Conservation (phyloP, 2,329 filamentous ascomycete species). For the Colletotrichum musicola region DNA sequence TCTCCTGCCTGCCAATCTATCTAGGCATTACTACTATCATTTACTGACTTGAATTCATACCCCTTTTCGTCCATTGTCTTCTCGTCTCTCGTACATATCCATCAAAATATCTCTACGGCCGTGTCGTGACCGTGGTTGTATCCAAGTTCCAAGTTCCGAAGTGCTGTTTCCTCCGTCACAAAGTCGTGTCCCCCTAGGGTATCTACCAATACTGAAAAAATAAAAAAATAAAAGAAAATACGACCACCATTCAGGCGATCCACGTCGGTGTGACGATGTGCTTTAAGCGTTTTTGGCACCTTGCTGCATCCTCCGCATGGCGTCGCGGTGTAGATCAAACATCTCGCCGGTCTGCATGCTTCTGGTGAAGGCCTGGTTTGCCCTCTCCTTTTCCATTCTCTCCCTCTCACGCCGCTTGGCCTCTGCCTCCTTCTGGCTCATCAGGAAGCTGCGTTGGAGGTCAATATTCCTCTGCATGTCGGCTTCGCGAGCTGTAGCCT, state of each 20-base stretch:
- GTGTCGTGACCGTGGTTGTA: constrained; percentile 5
- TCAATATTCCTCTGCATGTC: constrained; percentile 64
- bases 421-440: constrained; percentile 73
- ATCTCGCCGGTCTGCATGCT: constrained; percentile 82
- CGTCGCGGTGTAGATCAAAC: constrained; percentile 81
- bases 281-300: constrained; percentile 50
- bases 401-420: constrained; percentile 71
- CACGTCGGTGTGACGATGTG: neutral
- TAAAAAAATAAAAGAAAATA: neutral
- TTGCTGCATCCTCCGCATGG: constrained; percentile 82
- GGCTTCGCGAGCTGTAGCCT: constrained; percentile 50
- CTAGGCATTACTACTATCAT: constrained; percentile 12
- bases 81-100: neutral
- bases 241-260: neutral
- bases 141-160: constrained; percentile 2
- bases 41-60: neutral
- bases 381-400: constrained; percentile 67
- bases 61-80: neutral
- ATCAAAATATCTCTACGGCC: neutral
- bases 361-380: constrained; percentile 76
- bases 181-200: constrained; percentile 22
- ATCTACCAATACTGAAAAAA: constrained; percentile 29
- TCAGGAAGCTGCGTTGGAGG: constrained; percentile 66
- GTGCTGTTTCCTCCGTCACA: constrained; percentile 25
- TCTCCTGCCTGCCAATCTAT: neutral